Evolutionary conservation across 495 filamentous ascomycete species (phyloP).

Genomic region (Penicillium bovifimosum): DNA sequence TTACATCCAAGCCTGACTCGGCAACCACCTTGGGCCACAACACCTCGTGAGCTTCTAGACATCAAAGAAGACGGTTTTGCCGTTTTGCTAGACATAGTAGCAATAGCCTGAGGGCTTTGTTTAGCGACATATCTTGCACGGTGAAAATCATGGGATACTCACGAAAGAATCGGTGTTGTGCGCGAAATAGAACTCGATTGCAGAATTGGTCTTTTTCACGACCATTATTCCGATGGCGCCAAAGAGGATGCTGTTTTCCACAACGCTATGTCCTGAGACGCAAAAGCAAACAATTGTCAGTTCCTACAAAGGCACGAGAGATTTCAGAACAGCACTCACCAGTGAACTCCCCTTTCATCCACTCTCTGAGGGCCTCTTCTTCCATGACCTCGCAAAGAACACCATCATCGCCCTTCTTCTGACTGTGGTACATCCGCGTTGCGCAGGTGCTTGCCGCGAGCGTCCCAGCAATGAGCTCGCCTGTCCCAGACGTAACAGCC

Average conservation of each 20-base stretch:
- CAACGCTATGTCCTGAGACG: conserved; percentile 62
- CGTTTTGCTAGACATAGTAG: conserved; percentile 78
- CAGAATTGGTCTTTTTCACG: conserved; percentile 68
- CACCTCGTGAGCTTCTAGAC: conserved; percentile 56
- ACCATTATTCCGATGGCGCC: conserved; percentile 80
- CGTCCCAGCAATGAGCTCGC: conserved; percentile 94
- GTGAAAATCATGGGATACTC: conserved; percentile 16
- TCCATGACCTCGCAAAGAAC: conserved; percentile 60
- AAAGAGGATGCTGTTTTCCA: conserved; percentile 59
- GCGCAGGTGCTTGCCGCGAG: conserved; percentile 76
- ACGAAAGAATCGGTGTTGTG: conserved; percentile 92
- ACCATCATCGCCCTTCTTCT: conserved; percentile 53
- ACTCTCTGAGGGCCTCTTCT: conserved; percentile 61
- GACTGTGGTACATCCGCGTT: conserved; percentile 64
- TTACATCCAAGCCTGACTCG: not conserved
- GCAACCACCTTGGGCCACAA: conserved; percentile 40
- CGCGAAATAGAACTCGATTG: conserved; percentile 74
- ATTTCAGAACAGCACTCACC: conserved; percentile 29
- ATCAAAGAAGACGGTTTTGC: conserved; percentile 68
- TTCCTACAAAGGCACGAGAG: not conserved
- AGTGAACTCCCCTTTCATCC: conserved; percentile 78
- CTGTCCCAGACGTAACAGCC: conserved; percentile 83
- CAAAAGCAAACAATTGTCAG: conserved; percentile 14
- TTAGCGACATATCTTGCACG: conserved; percentile 4
- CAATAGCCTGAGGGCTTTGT: conserved; percentile 52